phyloP scores from a whole-genome alignment of 257 asterid genomes.

The Solanum corneliomulleri region DNA sequence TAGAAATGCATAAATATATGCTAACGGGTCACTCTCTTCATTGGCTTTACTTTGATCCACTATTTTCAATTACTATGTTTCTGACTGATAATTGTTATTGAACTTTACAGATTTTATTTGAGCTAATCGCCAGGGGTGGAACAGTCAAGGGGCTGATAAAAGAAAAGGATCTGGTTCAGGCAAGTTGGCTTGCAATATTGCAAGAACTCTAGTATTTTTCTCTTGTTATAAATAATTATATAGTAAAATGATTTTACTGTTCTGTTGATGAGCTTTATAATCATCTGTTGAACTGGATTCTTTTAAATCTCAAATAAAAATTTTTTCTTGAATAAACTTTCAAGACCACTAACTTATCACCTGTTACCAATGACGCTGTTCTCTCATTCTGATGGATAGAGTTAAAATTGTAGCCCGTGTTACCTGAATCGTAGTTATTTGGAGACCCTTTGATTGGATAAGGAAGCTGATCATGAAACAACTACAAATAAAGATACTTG shows the following conservation, averaged over 20 bases:
- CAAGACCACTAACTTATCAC: not conserved
- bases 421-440: not conserved
- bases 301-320: not conserved
- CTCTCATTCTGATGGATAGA: not conserved
- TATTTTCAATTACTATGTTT: not conserved
- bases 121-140: conserved; percentile 86
- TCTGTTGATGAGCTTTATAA: too few relatives aligned
- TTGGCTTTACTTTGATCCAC: not conserved
- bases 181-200: conserved; percentile 19
- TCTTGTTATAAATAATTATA: not conserved
- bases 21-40: not conserved
- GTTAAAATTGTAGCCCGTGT: not conserved
- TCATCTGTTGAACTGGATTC: not conserved
- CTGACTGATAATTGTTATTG: not conserved
- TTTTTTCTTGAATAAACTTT: not conserved
- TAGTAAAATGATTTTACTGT: not conserved
- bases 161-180: conserved; percentile 96
- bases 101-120: conserved; percentile 64
- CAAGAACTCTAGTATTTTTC: not conserved
- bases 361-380: not conserved
- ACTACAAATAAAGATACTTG: not conserved
- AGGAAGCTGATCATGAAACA: not conserved
- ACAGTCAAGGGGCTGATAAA: conserved; percentile 81
- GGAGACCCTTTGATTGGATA: not conserved
- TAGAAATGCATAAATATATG: not conserved